Conservation (phyloP, 192 early-diverging fungal genomes). For the Umbelopsis vinacea region DNA sequence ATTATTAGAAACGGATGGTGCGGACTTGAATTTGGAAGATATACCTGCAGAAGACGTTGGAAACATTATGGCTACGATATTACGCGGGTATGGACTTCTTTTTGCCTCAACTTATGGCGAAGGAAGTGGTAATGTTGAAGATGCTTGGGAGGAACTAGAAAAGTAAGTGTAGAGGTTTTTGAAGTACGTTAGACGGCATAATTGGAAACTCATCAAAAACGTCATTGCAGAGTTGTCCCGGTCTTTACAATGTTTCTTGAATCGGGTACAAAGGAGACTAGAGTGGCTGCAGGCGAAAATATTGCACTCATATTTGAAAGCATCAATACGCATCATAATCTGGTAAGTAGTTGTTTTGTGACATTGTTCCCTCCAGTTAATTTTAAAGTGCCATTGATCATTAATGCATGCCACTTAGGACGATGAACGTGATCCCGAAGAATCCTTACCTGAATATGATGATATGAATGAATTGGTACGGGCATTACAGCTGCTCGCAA, state of each 20-base stretch:
- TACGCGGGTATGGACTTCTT: constrained; percentile 31
- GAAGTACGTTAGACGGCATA: background rate
- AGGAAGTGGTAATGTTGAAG: constrained; percentile 30
- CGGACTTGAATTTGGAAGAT: constrained; percentile 28
- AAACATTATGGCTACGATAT: constrained; percentile 24
- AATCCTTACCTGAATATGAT: constrained; percentile 52
- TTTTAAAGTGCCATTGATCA: background rate
- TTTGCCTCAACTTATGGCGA: constrained; percentile 30
- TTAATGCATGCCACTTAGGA: constrained; percentile 24
- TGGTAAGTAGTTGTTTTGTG: constrained; percentile 15
- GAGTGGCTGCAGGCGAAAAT: constrained; percentile 74
- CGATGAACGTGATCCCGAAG: constrained; percentile 47
- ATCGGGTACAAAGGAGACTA: constrained; percentile 60
- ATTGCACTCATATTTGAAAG: constrained; percentile 74
- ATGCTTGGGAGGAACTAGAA: constrained; percentile 43
- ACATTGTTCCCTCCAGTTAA: background rate
- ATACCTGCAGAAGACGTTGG: constrained; percentile 27
- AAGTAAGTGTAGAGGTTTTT: constrained; percentile 21
- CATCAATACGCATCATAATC: constrained; percentile 37
- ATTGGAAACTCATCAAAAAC: background rate
- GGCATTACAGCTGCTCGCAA: constrained; percentile 55
- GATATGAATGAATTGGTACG: constrained; percentile 62
- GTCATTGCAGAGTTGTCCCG: constrained; percentile 51
- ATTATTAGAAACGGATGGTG: constrained; percentile 36
- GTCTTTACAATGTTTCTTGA: constrained; percentile 59